phyloP scores from a whole-genome alignment of 495 filamentous ascomycete species.

The Penicillium bialowiezense region DNA sequence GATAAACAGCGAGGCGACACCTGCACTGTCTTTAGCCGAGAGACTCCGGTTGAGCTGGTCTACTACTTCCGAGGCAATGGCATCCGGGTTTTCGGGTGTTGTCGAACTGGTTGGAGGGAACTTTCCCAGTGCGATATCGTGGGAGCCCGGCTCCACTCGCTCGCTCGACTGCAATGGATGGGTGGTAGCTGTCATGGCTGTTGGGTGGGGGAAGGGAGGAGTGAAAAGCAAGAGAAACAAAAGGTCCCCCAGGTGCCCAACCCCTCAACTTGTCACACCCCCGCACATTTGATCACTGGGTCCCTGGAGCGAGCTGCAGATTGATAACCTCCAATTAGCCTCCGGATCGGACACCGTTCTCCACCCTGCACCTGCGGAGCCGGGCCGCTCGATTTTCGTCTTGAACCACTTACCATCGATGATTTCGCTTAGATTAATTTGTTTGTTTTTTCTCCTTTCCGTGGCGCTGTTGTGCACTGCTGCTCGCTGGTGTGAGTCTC shows the following conservation, averaged over 20 bases:
- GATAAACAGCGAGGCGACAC: constrained; percentile 41
- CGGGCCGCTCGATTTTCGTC: too few species aligned
- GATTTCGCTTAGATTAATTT: too few species aligned
- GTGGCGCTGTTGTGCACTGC: too few species aligned
- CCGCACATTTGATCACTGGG: background rate
- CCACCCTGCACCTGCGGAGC: too few species aligned
- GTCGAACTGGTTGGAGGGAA: constrained; percentile 30
- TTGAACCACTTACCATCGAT: too few species aligned
- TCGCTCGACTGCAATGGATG: constrained; percentile 45
- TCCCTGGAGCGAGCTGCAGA: too few species aligned
- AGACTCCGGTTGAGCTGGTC: constrained; percentile 49
- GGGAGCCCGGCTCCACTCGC: constrained; percentile 58
- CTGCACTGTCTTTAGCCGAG: constrained; percentile 26
- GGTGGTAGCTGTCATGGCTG: constrained; percentile 10
- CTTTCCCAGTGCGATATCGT: constrained; percentile 42
- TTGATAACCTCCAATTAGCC: too few species aligned
- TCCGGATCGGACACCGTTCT: too few species aligned
- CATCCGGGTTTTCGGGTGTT: constrained; percentile 40
- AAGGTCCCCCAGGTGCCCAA: too few species aligned
- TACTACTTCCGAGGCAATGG: constrained; percentile 43
- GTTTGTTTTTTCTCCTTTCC: too few species aligned
- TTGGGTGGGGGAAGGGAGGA: background rate
- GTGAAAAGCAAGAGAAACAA: background rate
- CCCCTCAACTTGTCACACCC: background rate
- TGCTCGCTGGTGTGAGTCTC: too few species aligned